Conservation (phyloP, 2,329 filamentous ascomycete genomes). For the Leptodontidium sp. region DNA sequence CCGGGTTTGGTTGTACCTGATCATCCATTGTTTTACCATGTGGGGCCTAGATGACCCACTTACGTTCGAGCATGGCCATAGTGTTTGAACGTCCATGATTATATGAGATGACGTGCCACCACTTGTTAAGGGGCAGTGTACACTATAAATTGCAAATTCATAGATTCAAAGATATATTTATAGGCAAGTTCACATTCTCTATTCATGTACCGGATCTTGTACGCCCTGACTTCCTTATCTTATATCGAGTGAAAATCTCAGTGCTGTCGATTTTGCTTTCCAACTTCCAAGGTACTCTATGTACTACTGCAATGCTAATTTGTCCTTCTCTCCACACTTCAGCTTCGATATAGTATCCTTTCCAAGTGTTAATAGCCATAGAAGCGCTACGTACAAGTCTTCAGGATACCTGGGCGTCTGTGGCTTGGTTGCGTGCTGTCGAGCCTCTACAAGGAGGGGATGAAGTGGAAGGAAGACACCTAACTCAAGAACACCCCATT, state of each 20-base stretch:
- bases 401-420: slow-evolving; percentile 8
- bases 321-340: slow-evolving; percentile 25
- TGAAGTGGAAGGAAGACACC: slow-evolving; percentile 31
- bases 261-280: not conserved
- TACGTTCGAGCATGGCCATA: not conserved
- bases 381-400: slow-evolving; percentile 21
- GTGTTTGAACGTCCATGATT: not conserved
- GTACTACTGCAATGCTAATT: slow-evolving; percentile 21
- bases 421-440: slow-evolving; percentile 13
- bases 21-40: slow-evolving; percentile 4
- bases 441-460: slow-evolving; percentile 28
- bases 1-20: not conserved
- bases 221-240: slow-evolving; percentile 5
- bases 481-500: slow-evolving; percentile 21
- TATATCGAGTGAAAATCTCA: not conserved
- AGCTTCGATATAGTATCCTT: slow-evolving; percentile 21
- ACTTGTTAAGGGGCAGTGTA: slow-evolving; percentile 9
- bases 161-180: slow-evolving; percentile 11
- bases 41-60: slow-evolving; percentile 4
- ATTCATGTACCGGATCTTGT: slow-evolving; percentile 3
- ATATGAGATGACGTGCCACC: not conserved
- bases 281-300: slow-evolving; percentile 24
- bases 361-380: slow-evolving; percentile 21
- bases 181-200: not conserved
- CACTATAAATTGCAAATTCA: slow-evolving; percentile 9